Evolutionary conservation across 2,329 filamentous ascomycete species (phyloP), one percentile per base, ranked within the genome.

Genomic region (Dothideomycetes sp.): DNA sequence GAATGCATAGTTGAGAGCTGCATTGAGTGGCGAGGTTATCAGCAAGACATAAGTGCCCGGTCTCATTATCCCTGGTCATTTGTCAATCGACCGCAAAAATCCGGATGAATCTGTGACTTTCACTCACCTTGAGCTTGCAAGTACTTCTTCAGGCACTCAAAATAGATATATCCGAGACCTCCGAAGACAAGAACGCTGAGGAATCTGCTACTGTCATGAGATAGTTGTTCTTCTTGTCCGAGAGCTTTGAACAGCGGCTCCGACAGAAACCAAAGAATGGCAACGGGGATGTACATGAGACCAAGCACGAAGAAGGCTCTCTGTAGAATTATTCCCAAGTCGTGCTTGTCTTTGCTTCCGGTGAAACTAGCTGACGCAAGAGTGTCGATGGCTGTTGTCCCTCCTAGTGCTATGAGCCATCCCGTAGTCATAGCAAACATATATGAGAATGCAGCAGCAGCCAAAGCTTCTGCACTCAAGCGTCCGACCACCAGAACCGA

Each of bases 391-490:
- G 86, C 86, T 1, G 84, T 94, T 0, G 84, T 88, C 6, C 86
- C 86, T 19, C 86, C 86, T 4, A 94, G 72, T 0, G 80, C 86
- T 45, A 94, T 83, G 25, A 94, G 72, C 85, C 86, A 93, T 0
- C 80, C 86, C 1, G 84, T 86, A 16, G 82, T 79, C 82, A 89
- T 87, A 41, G 86, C 86, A 51, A 94, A 94, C 86, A 94, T 94
- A 66, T 91, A 89, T 2, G 82, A 84, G 54, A 94, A 94, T 0
- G 86, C 85, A 1, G 84, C 81, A 0, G 82, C 84, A 0, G 86
- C 84, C 5, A 94, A 65, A 2, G 85, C 78, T 59, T 91, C 82
- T 1, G 86, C 80, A 0, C 82, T 88, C 0, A 86, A 65, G 3
- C 84, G 78, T 8, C 86, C 86, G 3, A 85, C 84, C 25, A 94